These are phyloP conservation scores for Paramecium caudatum DNA, from an alignment of 73 alveolate genomes.

Conservation along the genomic window DNA sequence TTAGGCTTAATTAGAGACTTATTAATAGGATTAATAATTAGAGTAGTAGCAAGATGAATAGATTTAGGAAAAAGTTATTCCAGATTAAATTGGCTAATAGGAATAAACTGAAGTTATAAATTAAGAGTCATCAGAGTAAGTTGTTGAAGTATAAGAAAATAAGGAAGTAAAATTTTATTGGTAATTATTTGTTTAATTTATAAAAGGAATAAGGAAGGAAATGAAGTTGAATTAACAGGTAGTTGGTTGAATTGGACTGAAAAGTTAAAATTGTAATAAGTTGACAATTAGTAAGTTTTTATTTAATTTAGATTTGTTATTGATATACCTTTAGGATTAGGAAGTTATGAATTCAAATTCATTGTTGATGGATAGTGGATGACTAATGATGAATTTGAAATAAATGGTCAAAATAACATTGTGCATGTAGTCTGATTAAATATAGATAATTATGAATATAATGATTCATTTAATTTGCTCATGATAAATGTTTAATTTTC, in stretches of 20 bases:
- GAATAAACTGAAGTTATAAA: too few relatives aligned
- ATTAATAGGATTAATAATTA: too few relatives aligned
- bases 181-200: background rate
- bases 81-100: too few relatives aligned
- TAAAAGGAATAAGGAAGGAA: constrained; percentile 10
- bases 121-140: background rate
- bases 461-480: too few relatives aligned
- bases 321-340: background rate
- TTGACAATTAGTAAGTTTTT: constrained; percentile 34
- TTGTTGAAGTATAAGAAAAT: background rate
- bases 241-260: constrained; percentile 57
- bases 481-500: too few relatives aligned
- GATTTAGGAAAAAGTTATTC: background rate
- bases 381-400: background rate
- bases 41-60: background rate
- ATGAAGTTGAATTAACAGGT: background rate
- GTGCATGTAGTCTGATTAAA: too few relatives aligned
- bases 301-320: background rate
- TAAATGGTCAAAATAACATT: constrained; percentile 20
- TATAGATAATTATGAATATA: too few relatives aligned
- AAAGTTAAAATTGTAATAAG: background rate
- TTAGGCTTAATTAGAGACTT: background rate
- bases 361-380: constrained; percentile 64
- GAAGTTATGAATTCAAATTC: constrained; percentile 41
- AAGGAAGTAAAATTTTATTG: background rate